Evolutionary conservation across 108 stramenopile species (phyloP).

Genomic region (Cyclostephanos invisitatus): DNA sequence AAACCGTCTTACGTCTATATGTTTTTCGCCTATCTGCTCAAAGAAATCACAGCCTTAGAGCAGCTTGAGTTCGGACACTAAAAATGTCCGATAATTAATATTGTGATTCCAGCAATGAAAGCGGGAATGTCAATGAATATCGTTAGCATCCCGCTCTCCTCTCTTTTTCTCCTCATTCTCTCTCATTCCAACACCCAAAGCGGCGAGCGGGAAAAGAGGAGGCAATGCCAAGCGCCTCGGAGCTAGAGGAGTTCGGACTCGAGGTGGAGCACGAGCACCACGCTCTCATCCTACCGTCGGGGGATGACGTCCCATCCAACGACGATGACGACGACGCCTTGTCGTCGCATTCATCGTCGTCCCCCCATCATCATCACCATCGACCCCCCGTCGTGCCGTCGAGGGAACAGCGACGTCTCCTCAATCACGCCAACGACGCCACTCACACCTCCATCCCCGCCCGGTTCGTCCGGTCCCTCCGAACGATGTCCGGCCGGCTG

Average conservation of each 20-base stretch:
- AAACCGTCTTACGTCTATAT: no score
- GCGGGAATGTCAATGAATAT: no score
- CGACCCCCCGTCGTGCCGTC: slow-evolving; percentile 5
- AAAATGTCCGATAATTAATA: no score
- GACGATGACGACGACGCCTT: background rate
- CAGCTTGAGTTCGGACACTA: no score
- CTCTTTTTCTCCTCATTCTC: no score
- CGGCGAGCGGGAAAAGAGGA: background rate
- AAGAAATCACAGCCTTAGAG: no score
- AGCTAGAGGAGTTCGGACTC: slow-evolving; percentile 52
- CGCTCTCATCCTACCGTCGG: slow-evolving; percentile 22
- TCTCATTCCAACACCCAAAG: no score
- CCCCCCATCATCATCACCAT: background rate
- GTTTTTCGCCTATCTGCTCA: no score
- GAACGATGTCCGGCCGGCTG: background rate
- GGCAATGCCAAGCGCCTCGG: slow-evolving; percentile 29
- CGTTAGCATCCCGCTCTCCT: no score
- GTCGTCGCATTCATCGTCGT: background rate
- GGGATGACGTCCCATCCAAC: background rate
- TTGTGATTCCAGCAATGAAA: no score
- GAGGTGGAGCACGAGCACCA: slow-evolving; percentile 46
- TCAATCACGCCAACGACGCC: slow-evolving; percentile 9
- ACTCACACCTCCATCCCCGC: background rate
- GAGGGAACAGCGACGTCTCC: slow-evolving; percentile 6
- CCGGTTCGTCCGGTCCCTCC: background rate